A percentile compares a stretch with the other conserved stretches of the same genome.
These are phyloP conservation scores for Olyra latifolia DNA, from an alignment of 176 grass and related monocot species.

Conservation along the genomic window DNA sequence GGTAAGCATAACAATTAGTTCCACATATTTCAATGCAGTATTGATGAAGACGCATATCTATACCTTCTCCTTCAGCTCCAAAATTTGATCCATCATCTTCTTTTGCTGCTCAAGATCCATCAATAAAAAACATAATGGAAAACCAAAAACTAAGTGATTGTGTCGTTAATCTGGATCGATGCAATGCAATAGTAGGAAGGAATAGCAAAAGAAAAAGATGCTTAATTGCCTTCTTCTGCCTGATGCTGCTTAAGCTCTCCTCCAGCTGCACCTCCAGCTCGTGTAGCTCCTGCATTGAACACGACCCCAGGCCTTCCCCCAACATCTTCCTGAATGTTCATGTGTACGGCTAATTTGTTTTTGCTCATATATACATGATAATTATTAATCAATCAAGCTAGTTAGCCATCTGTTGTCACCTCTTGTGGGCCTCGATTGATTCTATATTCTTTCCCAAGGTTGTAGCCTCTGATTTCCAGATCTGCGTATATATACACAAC, in stretches of 20 bases:
- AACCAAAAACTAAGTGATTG: background rate
- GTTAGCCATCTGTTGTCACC: conserved; percentile 37
- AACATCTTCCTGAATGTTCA: conserved; percentile 57
- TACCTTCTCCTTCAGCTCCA: conserved; percentile 70
- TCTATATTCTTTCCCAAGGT: conserved; percentile 62
- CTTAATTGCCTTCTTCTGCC: conserved; percentile 60
- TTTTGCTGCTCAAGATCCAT: conserved; percentile 45
- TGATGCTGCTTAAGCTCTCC: conserved; percentile 60
- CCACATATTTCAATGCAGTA: background rate
- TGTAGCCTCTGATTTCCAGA: conserved; percentile 50
- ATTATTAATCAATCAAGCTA: background rate
- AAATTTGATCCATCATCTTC: conserved; percentile 59
- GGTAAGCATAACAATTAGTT: background rate
- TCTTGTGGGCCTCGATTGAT: conserved; percentile 47
- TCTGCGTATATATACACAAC: conserved; percentile 15
- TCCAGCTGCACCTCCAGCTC: conserved; percentile 65
- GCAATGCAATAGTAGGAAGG: background rate
- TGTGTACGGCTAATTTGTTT: background rate
- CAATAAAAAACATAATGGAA: background rate
- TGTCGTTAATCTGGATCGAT: background rate
- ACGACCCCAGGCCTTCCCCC: conserved; percentile 58
- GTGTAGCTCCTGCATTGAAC: conserved; percentile 63
- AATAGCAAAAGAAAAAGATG: background rate
- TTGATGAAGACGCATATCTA: background rate
- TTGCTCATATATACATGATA: background rate